A percentile compares a stretch with the other conserved stretches of the same genome.
Evolutionary conservation across 805 yeast species (phyloP).

Genomic region (Kluyveromyces wickerhamii): DNA sequence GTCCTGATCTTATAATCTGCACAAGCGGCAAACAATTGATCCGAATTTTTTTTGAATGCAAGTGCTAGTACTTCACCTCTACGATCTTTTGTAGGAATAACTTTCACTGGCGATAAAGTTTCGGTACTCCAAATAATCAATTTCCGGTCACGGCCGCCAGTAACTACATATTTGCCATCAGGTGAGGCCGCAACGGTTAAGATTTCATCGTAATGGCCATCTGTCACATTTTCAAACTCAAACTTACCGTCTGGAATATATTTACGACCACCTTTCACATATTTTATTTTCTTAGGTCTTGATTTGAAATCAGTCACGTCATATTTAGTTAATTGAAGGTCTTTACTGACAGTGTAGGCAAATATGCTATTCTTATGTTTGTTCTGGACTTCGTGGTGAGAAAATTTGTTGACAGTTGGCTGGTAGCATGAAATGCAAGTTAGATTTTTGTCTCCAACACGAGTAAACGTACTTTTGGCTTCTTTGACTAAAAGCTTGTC

Average conservation of each 20-base stretch:
- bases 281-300: slow-evolving; percentile 60
- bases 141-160: slow-evolving; percentile 82
- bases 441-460: slow-evolving; percentile 54
- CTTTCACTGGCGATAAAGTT: slow-evolving; percentile 64
- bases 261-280: slow-evolving; percentile 53
- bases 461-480: slow-evolving; percentile 36
- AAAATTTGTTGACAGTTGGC: slow-evolving; percentile 29
- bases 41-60: slow-evolving; percentile 70
- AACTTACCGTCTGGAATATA: slow-evolving; percentile 29
- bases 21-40: slow-evolving; percentile 85
- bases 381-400: slow-evolving; percentile 24
- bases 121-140: slow-evolving; percentile 83
- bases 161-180: slow-evolving; percentile 81
- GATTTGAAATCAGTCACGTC: slow-evolving; percentile 45
- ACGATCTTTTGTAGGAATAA: slow-evolving; percentile 64
- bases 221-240: slow-evolving; percentile 43
- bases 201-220: slow-evolving; percentile 74
- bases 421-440: slow-evolving; percentile 37
- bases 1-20: slow-evolving; percentile 88
- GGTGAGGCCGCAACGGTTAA: slow-evolving; percentile 74
- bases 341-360: slow-evolving; percentile 78
- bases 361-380: slow-evolving; percentile 47
- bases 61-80: slow-evolving; percentile 66
- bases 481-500: slow-evolving; percentile 38
- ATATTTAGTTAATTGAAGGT: slow-evolving; percentile 74